These are phyloP conservation scores for Neurospora tetraspora DNA, from an alignment of 495 filamentous ascomycete genomes.

Conservation along the genomic window DNA sequence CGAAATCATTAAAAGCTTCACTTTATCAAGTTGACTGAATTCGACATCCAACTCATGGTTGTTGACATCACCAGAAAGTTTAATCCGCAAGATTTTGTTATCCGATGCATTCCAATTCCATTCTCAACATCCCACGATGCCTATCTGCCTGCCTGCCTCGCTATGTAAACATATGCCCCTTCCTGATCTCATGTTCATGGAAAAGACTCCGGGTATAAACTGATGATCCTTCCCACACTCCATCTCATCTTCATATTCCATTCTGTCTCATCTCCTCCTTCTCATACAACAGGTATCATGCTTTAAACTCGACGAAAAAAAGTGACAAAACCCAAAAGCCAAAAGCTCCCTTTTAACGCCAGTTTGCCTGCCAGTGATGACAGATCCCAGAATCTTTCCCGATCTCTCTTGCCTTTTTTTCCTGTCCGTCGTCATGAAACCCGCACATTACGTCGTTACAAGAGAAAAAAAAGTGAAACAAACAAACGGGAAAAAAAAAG, in stretches of 20 bases:
- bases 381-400: background rate
- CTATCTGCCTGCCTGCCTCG: background rate
- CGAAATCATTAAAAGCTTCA: background rate
- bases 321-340: background rate
- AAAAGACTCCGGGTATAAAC: background rate
- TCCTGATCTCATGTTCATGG: background rate
- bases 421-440: background rate
- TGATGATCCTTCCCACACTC: background rate
- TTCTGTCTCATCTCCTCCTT: background rate
- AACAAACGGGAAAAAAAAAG: background rate
- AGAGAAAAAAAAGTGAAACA: slow-evolving; percentile 1
- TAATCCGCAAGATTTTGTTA: background rate
- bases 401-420: background rate
- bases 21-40: background rate
- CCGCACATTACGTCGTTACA: background rate
- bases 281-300: background rate
- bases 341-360: background rate
- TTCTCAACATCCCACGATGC: background rate
- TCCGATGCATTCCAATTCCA: background rate
- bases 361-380: background rate
- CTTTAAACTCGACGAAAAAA: background rate
- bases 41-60: background rate
- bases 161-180: background rate
- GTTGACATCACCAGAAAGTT: background rate
- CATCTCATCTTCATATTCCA: background rate